Evolutionary conservation across 73 alveolate genomes (phyloP), one percentile per base, ranked within the genome.

Genomic region (Paramecium sonneborni): DNA sequence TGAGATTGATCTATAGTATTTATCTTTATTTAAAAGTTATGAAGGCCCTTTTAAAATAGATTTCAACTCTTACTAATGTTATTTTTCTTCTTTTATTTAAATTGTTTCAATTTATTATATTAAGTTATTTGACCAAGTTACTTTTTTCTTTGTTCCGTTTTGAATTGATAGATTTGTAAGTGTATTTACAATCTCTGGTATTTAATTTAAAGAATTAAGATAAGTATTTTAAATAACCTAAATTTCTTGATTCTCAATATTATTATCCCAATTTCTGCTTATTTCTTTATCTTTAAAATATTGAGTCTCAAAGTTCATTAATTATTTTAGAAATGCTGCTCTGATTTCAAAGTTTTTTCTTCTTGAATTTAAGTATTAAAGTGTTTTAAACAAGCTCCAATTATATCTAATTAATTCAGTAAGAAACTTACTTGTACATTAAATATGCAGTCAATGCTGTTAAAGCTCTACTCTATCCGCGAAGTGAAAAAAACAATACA

Each of bases 321-420:
- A 39, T 18, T 74, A 74, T 74, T 9, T 74, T 74, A 74, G 20
- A 32, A 74, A 74, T 11, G 87, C 28, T 10, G 67, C 68, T 74
- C 87, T 74, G 20, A 74, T 74, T 74, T 74, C 87, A 74, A 74
- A 74, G 44, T 74, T 67, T 15, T 37, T 74, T 28, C 87, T 74
- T 74, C 87, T 74, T 74, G 56, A 39, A n/a, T 74, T 74, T 74
- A 74, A 39, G 20, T 32, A 74, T 39, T 74, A 18, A 10, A 74
- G 87, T 37, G 87, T 74, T 37, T 74, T 74, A 21, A 5, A 35
- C 20, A 74, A 37, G 26, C 87, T 20, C 87, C 87, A 74, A 14
- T 15, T 9, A 34, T 15, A 74, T 74, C 87, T 74, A 34, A 62
- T 23, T 23, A 26, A 30, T 28, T 37, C 44, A 34, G 56, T 37